Evolutionary conservation across 83 land plant genomes (phyloP).

Genomic region (Thuja plicata): DNA sequence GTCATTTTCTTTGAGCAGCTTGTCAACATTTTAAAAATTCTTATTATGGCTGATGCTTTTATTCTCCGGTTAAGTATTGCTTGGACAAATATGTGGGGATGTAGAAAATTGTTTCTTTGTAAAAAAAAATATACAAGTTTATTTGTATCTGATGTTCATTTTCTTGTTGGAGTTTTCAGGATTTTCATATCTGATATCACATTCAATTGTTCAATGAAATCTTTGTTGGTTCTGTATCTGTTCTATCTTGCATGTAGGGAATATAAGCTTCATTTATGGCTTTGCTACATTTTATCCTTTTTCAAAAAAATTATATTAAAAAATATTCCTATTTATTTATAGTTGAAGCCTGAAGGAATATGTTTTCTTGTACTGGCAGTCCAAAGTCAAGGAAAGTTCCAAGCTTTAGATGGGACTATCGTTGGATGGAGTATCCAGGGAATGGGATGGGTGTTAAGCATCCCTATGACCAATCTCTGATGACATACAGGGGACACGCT

Average conservation of each 20-base stretch:
- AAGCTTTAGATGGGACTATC: constrained; percentile 77
- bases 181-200: not conserved
- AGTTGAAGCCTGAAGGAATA: not conserved
- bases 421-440: constrained; percentile 80
- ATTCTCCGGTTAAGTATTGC: not conserved
- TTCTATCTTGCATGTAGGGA: not conserved
- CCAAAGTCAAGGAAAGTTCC: constrained; percentile 24
- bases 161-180: not conserved
- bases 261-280: not conserved
- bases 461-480: constrained; percentile 83
- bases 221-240: not conserved
- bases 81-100: not conserved
- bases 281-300: not conserved
- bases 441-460: constrained; percentile 53
- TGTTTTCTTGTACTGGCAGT: constrained; percentile 18
- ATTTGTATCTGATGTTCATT: not conserved
- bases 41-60: not conserved
- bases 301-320: not conserved
- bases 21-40: not conserved
- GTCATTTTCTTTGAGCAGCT: constrained; percentile 2
- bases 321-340: constrained; percentile 13
- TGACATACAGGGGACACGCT: constrained; percentile 87
- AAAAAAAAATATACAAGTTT: not conserved
- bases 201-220: not conserved
- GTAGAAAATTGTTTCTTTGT: not conserved